Evolutionary conservation across 805 yeast species (phyloP).

Genomic region (Zygotorulaspora chibaensis): DNA sequence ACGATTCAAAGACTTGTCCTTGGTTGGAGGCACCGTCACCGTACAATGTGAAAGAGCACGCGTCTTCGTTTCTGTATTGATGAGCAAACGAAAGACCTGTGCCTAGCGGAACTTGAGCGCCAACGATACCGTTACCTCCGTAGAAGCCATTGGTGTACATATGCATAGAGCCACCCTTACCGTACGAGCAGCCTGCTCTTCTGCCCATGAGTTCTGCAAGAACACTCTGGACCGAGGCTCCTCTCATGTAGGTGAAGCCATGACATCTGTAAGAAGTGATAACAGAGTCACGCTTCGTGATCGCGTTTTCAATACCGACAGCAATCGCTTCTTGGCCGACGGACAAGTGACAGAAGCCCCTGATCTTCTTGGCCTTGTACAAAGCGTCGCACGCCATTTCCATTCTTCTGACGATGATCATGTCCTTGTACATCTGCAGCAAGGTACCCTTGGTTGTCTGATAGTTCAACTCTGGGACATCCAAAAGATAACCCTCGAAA

Average conservation of each 20-base stretch:
- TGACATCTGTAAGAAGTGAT: conserved; percentile 99
- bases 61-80: conserved; percentile 78
- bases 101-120: conserved; percentile 98
- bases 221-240: conserved; percentile 84
- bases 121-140: conserved; percentile 99
- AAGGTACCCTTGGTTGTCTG: conserved; percentile 77
- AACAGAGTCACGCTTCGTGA: conserved; percentile 76
- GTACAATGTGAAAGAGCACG: conserved; percentile 82
- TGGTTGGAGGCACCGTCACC: conserved; percentile 99
- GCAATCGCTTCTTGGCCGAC: conserved; percentile 99
- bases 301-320: conserved; percentile 95
- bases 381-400: conserved; percentile 98
- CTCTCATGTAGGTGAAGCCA: conserved; percentile 96
- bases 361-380: conserved; percentile 95
- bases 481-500: conserved; percentile 80
- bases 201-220: conserved; percentile 96
- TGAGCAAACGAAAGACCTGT: conserved; percentile 98
- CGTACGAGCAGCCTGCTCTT: conserved; percentile 90
- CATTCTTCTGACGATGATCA: conserved; percentile 92
- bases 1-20: conserved; percentile 97
- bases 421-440: conserved; percentile 92
- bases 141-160: conserved; percentile 93
- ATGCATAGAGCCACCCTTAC: conserved; percentile 99
- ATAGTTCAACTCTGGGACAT: conserved; percentile 64
- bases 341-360: conserved; percentile 98